Evolutionary conservation across 768 basidiomycete genomes (phyloP).

Genomic region (Leucogyrophana mollusca): DNA sequence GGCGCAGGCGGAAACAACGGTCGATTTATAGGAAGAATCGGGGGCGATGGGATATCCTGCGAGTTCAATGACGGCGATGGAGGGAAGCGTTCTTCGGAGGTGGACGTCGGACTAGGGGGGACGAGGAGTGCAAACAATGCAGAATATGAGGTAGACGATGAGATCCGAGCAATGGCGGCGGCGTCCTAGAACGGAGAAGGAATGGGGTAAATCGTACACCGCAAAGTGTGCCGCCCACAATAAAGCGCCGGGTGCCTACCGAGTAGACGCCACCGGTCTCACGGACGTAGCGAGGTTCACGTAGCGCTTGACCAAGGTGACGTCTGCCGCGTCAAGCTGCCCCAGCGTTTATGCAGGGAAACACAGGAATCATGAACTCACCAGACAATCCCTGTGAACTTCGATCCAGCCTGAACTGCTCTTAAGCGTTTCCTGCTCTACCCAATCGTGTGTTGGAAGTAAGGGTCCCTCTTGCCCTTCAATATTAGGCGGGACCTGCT

Average conservation of each 20-base stretch:
- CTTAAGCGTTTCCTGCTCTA: conserved; percentile 68
- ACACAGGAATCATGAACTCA: conserved; percentile 40
- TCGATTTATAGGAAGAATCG: conserved; percentile 52
- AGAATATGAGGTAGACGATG: conserved; percentile 44
- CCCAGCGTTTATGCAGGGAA: background rate
- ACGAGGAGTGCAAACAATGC: conserved; percentile 46
- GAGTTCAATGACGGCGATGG: conserved; percentile 27
- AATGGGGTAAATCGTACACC: background rate
- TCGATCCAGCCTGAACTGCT: conserved; percentile 74
- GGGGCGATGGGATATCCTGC: conserved; percentile 19
- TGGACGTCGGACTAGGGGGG: conserved; percentile 28
- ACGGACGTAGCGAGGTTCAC: too few species aligned
- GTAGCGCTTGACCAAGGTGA: too few species aligned
- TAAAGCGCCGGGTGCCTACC: too few species aligned
- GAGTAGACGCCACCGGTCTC: too few species aligned
- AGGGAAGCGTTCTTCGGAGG: conserved; percentile 23
- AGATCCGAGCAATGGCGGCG: conserved; percentile 20
- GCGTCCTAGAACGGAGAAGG: conserved; percentile 20
- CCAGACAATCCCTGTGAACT: conserved; percentile 62
- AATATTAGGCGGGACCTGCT: conserved; percentile 53
- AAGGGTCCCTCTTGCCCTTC: conserved; percentile 64
- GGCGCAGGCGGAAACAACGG: conserved; percentile 74
- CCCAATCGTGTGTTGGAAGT: conserved; percentile 74
- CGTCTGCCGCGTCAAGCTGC: too few species aligned
- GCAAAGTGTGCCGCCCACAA: too few species aligned